These are phyloP conservation scores for Discostella stelligeroides DNA, from an alignment of 108 stramenopile species.

Conservation along the genomic window DNA sequence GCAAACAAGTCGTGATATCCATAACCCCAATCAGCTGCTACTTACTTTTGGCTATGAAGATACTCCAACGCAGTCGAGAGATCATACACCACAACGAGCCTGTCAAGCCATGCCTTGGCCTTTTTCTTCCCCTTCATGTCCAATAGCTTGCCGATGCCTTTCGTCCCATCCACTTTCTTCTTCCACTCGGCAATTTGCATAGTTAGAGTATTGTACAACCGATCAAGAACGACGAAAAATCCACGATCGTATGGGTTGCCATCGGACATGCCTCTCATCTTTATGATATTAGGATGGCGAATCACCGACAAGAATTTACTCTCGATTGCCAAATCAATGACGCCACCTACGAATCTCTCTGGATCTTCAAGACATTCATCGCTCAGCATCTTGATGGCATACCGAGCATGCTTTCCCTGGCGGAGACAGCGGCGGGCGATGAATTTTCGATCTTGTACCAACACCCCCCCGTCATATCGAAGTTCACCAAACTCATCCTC, in stretches of 20 bases:
- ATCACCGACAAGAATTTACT: slow-evolving; percentile 78
- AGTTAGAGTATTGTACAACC: slow-evolving; percentile 77
- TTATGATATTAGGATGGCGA: slow-evolving; percentile 89
- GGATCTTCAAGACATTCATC: slow-evolving; percentile 62
- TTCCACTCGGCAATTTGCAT: slow-evolving; percentile 69
- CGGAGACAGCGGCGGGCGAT: slow-evolving; percentile 72
- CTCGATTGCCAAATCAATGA: slow-evolving; percentile 84
- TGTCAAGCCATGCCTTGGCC: slow-evolving; percentile 51
- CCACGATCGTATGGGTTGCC: slow-evolving; percentile 41
- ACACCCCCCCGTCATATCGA: slow-evolving; percentile 61
- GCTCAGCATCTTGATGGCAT: slow-evolving; percentile 82
- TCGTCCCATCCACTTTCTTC: slow-evolving; percentile 44
- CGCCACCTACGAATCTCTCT: slow-evolving; percentile 66
- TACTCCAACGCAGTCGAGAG: slow-evolving; percentile 74
- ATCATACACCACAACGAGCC: slow-evolving; percentile 78
- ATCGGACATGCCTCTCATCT: slow-evolving; percentile 75
- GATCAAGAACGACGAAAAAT: slow-evolving; percentile 82
- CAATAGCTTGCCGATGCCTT: slow-evolving; percentile 61
- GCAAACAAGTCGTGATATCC: not conserved
- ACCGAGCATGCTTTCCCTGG: slow-evolving; percentile 78
- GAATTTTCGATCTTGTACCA: slow-evolving; percentile 81
- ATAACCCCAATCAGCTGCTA: slow-evolving; percentile 7
- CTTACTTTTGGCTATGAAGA: slow-evolving; percentile 71
- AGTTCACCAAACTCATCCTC: slow-evolving; percentile 59
- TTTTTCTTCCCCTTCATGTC: slow-evolving; percentile 73